These are phyloP conservation scores for Fusarium goolgardi DNA, from an alignment of 2,329 filamentous ascomycete genomes.

Conservation along the genomic window DNA sequence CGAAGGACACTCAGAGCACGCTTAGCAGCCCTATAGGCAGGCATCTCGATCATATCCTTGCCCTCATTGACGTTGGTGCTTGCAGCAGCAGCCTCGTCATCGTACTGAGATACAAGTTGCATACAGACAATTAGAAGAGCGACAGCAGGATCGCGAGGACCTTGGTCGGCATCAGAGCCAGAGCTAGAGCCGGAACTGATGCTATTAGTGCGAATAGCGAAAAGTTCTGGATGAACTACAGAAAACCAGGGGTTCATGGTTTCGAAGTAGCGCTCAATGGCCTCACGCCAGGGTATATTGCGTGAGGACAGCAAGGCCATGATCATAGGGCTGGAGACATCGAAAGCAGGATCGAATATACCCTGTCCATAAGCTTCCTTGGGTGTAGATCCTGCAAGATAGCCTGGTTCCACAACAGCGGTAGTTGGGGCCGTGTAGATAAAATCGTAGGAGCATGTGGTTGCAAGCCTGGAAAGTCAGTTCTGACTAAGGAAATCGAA, in stretches of 20 bases:
- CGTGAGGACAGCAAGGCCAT: slow-evolving; percentile 53
- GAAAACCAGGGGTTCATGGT: slow-evolving; percentile 58
- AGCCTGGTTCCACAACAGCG: slow-evolving; percentile 48
- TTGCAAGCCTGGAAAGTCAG: slow-evolving; percentile 41
- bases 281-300: slow-evolving; percentile 53
- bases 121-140: slow-evolving; percentile 58
- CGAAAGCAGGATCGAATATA: slow-evolving; percentile 50
- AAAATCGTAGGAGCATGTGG: slow-evolving; percentile 53
- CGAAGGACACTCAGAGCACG: slow-evolving; percentile 54
- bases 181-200: slow-evolving; percentile 1
- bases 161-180: slow-evolving; percentile 25
- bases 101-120: slow-evolving; percentile 55
- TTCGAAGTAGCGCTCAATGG: slow-evolving; percentile 54
- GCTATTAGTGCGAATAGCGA: slow-evolving; percentile 48
- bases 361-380: slow-evolving; percentile 42
- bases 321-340: slow-evolving; percentile 54
- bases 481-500: neutral
- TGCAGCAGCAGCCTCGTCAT: slow-evolving; percentile 52
- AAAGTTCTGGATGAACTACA: slow-evolving; percentile 55
- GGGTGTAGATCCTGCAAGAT: slow-evolving; percentile 42
- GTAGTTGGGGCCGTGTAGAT: slow-evolving; percentile 53
- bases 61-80: slow-evolving; percentile 45
- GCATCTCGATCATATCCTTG: slow-evolving; percentile 55
- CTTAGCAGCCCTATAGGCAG: slow-evolving; percentile 55
- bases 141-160: slow-evolving; percentile 46